phyloP scores from a whole-genome alignment of 208 protist genomes.

The Tritrichomonas foetus region DNA sequence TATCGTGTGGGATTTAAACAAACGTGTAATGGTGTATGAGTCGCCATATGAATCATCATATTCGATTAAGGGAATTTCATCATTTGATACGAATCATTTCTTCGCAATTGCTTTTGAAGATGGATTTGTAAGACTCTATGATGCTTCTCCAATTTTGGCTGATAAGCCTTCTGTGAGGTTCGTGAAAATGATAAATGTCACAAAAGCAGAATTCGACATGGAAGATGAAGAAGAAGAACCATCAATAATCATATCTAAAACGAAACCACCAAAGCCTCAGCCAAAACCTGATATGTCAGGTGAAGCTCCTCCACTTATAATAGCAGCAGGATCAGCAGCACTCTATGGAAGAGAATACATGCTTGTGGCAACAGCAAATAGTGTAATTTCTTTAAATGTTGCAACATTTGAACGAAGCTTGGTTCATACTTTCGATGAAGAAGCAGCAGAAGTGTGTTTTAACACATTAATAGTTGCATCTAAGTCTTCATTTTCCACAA shows the following conservation, averaged over 20 bases:
- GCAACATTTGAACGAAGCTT: neutral
- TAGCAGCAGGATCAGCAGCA: neutral
- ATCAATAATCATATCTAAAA: conserved; percentile 11
- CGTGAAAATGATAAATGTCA: neutral
- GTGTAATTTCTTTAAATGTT: neutral
- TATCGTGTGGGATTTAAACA: conserved; percentile 21
- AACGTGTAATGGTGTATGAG: neutral
- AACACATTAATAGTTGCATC: neutral
- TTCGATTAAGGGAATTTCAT: neutral
- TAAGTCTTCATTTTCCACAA: neutral
- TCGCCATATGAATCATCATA: conserved; percentile 16
- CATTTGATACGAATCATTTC: neutral
- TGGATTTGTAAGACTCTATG: conserved; percentile 20
- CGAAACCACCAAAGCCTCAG: neutral
- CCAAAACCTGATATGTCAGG: neutral
- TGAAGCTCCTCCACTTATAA: neutral
- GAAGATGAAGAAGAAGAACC: conserved; percentile 35
- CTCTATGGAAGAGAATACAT: neutral
- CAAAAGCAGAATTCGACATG: neutral
- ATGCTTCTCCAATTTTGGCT: neutral
- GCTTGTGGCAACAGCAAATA: neutral
- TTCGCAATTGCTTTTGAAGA: conserved; percentile 31
- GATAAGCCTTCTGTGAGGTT: conserved; percentile 9
- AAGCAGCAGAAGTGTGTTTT: neutral
- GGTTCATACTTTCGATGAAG: neutral